phyloP scores from a whole-genome alignment of 805 yeast genomes.

The Clavispora asparagi region DNA sequence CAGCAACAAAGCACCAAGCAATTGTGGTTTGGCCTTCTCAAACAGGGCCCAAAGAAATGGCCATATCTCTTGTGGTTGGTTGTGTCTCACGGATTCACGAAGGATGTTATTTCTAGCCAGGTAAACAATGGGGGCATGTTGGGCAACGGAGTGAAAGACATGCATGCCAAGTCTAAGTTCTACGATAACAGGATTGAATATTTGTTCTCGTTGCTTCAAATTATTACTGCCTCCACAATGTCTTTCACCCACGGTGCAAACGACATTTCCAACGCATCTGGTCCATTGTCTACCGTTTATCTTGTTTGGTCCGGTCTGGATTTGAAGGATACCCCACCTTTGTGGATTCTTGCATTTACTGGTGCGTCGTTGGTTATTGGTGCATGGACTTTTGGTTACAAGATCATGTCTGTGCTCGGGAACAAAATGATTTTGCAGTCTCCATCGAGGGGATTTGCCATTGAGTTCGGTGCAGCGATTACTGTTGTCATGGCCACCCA shows the following conservation, averaged over 20 bases:
- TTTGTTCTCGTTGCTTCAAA: conserved; percentile 63
- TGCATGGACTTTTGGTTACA: conserved; percentile 66
- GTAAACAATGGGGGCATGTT: conserved; percentile 32
- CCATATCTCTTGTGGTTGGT: conserved; percentile 45
- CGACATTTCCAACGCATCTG: conserved; percentile 74
- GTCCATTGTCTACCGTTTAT: conserved; percentile 66
- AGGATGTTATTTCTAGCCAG: conserved; percentile 56
- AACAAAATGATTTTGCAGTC: conserved; percentile 71
- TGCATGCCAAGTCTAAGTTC: conserved; percentile 57
- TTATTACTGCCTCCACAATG: conserved; percentile 71
- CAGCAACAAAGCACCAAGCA: conserved; percentile 30
- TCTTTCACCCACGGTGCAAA: conserved; percentile 82
- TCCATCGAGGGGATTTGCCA: conserved; percentile 72
- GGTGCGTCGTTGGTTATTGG: conserved; percentile 67
- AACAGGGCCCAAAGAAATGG: conserved; percentile 50
- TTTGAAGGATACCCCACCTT: conserved; percentile 56
- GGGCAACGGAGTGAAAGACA: conserved; percentile 40
- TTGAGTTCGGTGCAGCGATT: conserved; percentile 74
- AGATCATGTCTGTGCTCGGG: conserved; percentile 65
- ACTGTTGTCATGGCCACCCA: conserved; percentile 74
- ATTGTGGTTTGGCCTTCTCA: conserved; percentile 37
- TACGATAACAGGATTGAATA: conserved; percentile 70
- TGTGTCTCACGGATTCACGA: conserved; percentile 54
- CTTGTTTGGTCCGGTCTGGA: conserved; percentile 53
- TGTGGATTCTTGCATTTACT: conserved; percentile 66